Base-by-base conservation (phyloP, 1,284 basidiomycete species). In the Chalciporus sp. region DNA sequence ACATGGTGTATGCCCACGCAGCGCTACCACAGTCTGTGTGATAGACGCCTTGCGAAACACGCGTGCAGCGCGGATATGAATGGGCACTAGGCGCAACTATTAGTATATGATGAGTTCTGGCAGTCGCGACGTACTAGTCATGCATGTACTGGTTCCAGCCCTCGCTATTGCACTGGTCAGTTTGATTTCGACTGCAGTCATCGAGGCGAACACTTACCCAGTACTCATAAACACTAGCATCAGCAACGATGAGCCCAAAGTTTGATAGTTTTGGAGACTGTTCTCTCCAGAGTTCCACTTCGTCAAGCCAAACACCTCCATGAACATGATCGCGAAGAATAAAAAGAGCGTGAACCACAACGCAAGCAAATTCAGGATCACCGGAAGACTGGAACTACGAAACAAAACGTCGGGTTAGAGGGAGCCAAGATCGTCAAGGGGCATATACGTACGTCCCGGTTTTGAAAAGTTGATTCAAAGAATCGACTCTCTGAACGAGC, bases 131-230 rank as follows among this genome's bases (percentile, higher is more conserved):
- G 67, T 67, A 90, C 92, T 86, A 95, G 72, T 96, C 91, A 68
- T 97, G 94, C 95, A 96, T 97, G 70, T 88, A 95, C 59, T 88
- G 84, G 70, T 96, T 97, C 94, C 94, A 97, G 0, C 87, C 92
- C 70, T 96, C 94, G 7, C 92, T 94, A 59, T 16, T 53, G 51
- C 35, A 7, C 4, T 27, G 7, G 39, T 54, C 35, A 62, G 53
- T 49, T 52, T 58, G 39, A 40, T 37, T 31, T 5, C 35, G 20
- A 33, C 31, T 41, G n/a, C 43, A 39, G 41, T 52, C 57, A 35
- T 12, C 8, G 20, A 49, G 19, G 27, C 6, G 57, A 37, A 11
- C 72, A 79, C 56, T 67, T 45, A 90, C 82, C 89, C 85, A 48
- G 82, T 85, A 56, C 83, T 90, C 82, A 88, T 88, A 67, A 88